These are phyloP conservation scores for Lathyrus sativus DNA, from an alignment of 306 rosid species.

Conservation along the genomic window DNA sequence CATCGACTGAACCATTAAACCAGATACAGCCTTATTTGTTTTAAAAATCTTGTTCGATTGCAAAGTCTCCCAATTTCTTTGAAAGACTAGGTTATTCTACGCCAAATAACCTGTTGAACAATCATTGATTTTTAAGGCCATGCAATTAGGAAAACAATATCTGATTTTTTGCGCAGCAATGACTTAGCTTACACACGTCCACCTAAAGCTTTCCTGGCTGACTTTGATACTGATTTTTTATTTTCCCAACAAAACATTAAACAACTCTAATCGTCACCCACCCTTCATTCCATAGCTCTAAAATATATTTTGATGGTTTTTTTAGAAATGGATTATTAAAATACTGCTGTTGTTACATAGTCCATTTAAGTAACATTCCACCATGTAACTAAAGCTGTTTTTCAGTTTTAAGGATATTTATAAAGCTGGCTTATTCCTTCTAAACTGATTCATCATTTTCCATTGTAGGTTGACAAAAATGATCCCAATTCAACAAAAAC, in stretches of 20 bases:
- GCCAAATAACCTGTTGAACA: conserved; percentile 12
- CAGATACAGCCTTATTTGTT: neutral
- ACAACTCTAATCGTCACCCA: neutral
- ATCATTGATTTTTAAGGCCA: conserved; percentile 17
- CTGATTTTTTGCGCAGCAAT: neutral
- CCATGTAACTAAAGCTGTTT: conserved; percentile 11
- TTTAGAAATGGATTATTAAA: conserved; percentile 16
- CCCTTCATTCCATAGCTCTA: conserved; percentile 18
- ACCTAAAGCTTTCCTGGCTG: neutral
- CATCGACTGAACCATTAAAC: conserved; percentile 15
- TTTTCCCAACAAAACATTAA: conserved; percentile 9
- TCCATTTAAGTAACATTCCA: conserved; percentile 5
- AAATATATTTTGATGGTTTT: conserved; percentile 5
- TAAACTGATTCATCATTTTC: conserved; percentile 30
- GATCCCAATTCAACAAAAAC: conserved; percentile 90
- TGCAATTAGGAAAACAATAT: conserved; percentile 1
- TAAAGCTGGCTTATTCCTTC: conserved; percentile 21
- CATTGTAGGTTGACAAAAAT: conserved; percentile 69
- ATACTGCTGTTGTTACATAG: conserved; percentile 18
- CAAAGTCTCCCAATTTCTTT: conserved; percentile 17
- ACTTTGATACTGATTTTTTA: neutral
- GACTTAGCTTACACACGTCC: no score
- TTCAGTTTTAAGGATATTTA: conserved; percentile 24
- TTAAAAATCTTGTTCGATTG: conserved; percentile 19
- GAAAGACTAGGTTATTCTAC: neutral